A percentile compares a stretch with the other conserved stretches of the same genome.
Evolutionary conservation across 768 basidiomycete species (phyloP).

Genomic region (Calocera viscosa): DNA sequence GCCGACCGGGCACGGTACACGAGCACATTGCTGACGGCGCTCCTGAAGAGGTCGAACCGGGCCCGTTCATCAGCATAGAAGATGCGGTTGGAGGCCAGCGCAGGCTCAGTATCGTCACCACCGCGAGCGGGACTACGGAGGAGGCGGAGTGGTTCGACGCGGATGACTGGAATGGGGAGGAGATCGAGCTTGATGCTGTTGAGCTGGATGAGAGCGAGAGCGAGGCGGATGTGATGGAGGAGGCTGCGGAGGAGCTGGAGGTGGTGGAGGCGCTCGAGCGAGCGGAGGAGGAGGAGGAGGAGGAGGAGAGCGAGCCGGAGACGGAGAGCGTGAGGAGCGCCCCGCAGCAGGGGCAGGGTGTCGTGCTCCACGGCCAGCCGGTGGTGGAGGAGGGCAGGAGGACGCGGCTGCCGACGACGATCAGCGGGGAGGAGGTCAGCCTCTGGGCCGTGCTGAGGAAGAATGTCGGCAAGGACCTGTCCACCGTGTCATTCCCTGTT

Average conservation of each 20-base stretch:
- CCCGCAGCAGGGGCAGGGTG: not conserved
- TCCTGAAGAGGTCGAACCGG: not conserved
- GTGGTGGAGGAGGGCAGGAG: conserved; percentile 10
- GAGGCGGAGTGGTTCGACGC: conserved; percentile 13
- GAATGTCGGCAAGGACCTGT: conserved; percentile 82
- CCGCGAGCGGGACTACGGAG: not conserved
- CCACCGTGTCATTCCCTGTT: conserved; percentile 73
- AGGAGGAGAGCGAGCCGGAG: conserved; percentile 4
- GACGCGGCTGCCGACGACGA: conserved; percentile 18
- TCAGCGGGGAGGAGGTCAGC: conserved; percentile 59
- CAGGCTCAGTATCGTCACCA: not conserved
- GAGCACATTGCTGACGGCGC: not conserved
- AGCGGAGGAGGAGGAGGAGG: conserved; percentile 23
- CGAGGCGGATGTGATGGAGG: conserved; percentile 41
- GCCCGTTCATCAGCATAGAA: not conserved
- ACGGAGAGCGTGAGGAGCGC: conserved; percentile 9
- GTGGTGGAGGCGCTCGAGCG: conserved; percentile 42
- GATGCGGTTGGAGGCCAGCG: not conserved
- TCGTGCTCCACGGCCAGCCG: not conserved
- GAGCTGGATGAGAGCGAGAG: conserved; percentile 69
- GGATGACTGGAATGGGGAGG: conserved; percentile 23
- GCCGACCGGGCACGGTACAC: not conserved
- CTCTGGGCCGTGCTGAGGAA: conserved; percentile 73
- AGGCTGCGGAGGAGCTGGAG: conserved; percentile 32
- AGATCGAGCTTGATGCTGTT: conserved; percentile 35